Base-by-base conservation (phyloP, 768 basidiomycete species). In the Podaxis sp. region DNA sequence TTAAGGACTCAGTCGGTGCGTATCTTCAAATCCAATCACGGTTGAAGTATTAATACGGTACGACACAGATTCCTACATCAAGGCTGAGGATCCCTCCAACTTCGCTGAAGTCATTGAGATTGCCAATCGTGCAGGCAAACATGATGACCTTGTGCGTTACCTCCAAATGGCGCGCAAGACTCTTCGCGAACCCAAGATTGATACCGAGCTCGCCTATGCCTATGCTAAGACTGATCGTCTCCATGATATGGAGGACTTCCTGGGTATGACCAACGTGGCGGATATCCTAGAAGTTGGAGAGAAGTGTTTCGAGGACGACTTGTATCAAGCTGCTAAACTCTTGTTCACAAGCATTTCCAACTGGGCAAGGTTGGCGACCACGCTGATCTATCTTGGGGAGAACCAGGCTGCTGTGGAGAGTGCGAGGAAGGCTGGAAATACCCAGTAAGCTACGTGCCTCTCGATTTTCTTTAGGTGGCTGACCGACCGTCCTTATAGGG, bases 231-330 rank as follows among this genome's bases (percentile, higher is more conserved):
- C 78, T 37, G 97, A 98, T 72, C 89, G 97, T 57, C 77, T 99
- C 13, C 96, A 98, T 72, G 97, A 99, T 71, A 98, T 98, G 97
- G 97, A 99, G 71, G 97, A 99, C 77, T 99, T 99, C 85, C 79
- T 99, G 67, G 84, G 84, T 24, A 96, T 98, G 92, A 99, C 97
- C 49, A 99, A 99, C 66, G 97, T 99, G 52, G 97, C 97, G 4
- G 97, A 99, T 71, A 81, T 98, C 55, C 82, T 99, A 22, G 92
- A 93, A 66, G 97, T 98, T 58, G 97, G 97, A 74, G 97, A 99
- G 82, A 98, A 98, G 75, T 98, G 96, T 72, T 99, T 99, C 79
- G 94, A 98, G 70, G 97, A 98, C 64, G 94, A 94, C 71, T 81
- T 99, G 29, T 99, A 98, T 75, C 94, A 98, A 69, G 97, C 97